Evolutionary conservation across 192 early-diverging fungal species (phyloP), one percentile per base, ranked within the genome.

Genomic region (Coemansia sp.): DNA sequence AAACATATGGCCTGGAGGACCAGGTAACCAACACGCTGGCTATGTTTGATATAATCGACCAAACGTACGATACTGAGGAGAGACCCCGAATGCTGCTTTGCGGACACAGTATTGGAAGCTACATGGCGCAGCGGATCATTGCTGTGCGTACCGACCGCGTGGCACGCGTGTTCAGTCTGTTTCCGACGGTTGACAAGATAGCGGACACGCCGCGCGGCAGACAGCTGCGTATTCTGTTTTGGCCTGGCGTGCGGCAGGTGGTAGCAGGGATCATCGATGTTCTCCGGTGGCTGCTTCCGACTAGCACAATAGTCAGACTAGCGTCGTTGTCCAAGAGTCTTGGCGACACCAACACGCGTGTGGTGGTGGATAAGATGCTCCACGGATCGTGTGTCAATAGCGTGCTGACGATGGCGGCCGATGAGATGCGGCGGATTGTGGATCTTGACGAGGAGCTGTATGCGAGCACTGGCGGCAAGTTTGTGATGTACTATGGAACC

Each of bases 161-260:
- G n/a, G 71, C 78, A 41, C 87, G 86, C 15, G 59, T 90, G 6
- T 87, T 93, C 63, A 73, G 76, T 0, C 74, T 97, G 52, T 97
- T 95, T 66, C 95, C 95, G 16, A 91, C 93, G 1, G 67, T 97
- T 9, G 89, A 89, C 22, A 70, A 88, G 19, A 94, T 97, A 48
- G 88, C 85, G 2, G 71, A 84, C n/a, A 93, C 91, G 18, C 91
- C 91, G 0, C 89, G 90, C 12, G 95, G 93, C 13, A 80, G 80
- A 7, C 73, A 87, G 32, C 67, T 92, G 46, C 72, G 82, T 57
- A 41, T 61, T 4, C 26, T 77, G 68, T 78, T 83, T 45, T 46
- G n/a, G 41, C 76, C 76, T 0, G 67, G 69, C 5, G 46, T 72
- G 32, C 68, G 80, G 6, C 74, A 71, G n/a, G 19, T 68, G 11